Evolutionary conservation across 2,329 filamentous ascomycete species (phyloP), one percentile per base, ranked within the genome.

Genomic region (Leptographium wingfieldii): DNA sequence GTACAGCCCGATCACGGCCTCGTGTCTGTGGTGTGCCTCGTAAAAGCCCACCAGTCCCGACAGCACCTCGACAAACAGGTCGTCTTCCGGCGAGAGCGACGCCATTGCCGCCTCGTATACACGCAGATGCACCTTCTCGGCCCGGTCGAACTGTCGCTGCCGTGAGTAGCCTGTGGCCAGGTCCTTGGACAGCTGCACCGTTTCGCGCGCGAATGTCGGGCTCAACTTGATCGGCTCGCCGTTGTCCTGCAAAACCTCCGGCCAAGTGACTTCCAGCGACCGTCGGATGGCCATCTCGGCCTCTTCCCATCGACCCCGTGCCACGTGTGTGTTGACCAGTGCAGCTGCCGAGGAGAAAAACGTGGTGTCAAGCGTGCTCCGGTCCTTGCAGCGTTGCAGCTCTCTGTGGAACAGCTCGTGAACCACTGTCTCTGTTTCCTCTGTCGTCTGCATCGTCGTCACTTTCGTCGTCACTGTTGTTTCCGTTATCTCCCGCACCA

Each of bases 201-300:
- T 69, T 62, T 74, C 72, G 3, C 65, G 65, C 11, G 68, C 59
- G 5, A 67, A 72, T 35, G 69, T 67, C 51, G 71, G 69, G 4
- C 62, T 60, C 5, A 66, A 61, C 43, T 19, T 16, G 55, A 66
- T 66, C 29, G 73, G 64, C 3, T 64, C 69, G 51, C 70, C 60
- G 53, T 73, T 69, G 3, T 61, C 65, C 2, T 64, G 69, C 33
- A 74, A 59, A 3, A 74, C 64, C 2, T 68, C 69, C 63, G 72
- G 72, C 73, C 73, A 75, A 5, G 70, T 71, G 31, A 74, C 66
- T 61, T 74, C 70, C 0, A 75, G 68, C 0, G 73, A 69, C 58
- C 67, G 64, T 59, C 67, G 71, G 56, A 72, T 69, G 22, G 71
- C 62, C 1, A 66, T 60, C 57, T 74, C 72, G 0, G 72, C 72